These are phyloP conservation scores for Fonsecaea nubica DNA, from an alignment of 2,329 filamentous ascomycete genomes.

Conservation along the genomic window DNA sequence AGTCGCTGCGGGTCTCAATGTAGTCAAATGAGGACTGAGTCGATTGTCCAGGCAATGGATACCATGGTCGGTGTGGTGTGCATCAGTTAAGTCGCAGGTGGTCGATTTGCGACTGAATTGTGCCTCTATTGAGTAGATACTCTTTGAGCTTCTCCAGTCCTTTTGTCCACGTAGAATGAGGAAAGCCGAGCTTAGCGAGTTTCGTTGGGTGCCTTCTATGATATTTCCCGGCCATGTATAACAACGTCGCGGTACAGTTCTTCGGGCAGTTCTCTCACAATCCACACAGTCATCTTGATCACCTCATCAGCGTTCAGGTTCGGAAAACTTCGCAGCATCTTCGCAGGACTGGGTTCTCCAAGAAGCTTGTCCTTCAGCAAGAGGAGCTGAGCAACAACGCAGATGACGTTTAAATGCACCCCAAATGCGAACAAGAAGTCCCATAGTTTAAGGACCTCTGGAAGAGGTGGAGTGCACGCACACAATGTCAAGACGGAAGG, in stretches of 20 bases:
- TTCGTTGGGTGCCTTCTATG: slow-evolving; percentile 9
- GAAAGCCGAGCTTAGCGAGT: background rate
- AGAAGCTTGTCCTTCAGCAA: slow-evolving; percentile 85
- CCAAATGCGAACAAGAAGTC: slow-evolving; percentile 98
- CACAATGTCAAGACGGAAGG: slow-evolving; percentile 93
- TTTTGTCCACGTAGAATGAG: background rate
- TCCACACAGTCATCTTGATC: slow-evolving; percentile 81
- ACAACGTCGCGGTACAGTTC: slow-evolving; percentile 91
- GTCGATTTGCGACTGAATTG: background rate
- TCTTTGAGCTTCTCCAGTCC: background rate
- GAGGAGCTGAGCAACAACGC: slow-evolving; percentile 93
- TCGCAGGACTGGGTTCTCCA: slow-evolving; percentile 86
- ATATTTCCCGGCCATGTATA: slow-evolving; percentile 68
- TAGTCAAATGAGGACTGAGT: background rate
- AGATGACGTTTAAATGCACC: slow-evolving; percentile 90
- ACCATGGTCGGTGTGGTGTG: too few species aligned
- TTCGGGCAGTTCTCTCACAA: slow-evolving; percentile 87
- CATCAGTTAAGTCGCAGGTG: background rate
- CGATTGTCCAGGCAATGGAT: background rate
- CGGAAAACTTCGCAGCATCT: slow-evolving; percentile 86
- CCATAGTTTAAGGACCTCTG: slow-evolving; percentile 92
- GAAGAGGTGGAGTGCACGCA: slow-evolving; percentile 91
- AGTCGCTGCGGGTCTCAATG: background rate
- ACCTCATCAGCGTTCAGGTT: slow-evolving; percentile 82
- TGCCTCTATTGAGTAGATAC: background rate